Evolutionary conservation across 2,329 filamentous ascomycete genomes (phyloP).

Genomic region (Fusarium illudens): DNA sequence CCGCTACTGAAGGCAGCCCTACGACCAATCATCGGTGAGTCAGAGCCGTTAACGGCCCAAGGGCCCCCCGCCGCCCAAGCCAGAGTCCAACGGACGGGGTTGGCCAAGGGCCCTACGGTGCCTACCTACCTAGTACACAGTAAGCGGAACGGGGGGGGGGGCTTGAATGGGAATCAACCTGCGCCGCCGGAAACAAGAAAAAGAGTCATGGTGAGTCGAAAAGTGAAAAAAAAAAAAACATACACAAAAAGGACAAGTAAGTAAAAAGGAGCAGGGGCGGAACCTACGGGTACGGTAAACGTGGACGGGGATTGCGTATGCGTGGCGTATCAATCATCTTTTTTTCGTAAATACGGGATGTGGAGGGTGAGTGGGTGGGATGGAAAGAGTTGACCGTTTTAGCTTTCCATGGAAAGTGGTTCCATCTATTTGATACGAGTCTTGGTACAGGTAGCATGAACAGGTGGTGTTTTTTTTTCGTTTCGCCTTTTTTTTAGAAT

Average conservation of each 20-base stretch:
- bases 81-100: constrained; percentile 3
- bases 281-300: constrained; percentile 2
- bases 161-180: neutral
- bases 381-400: too few species aligned
- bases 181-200: neutral
- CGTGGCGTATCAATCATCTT: constrained; percentile 11
- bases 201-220: neutral
- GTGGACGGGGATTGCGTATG: constrained; percentile 26
- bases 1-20: neutral
- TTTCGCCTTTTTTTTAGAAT: constrained; percentile 27
- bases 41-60: neutral
- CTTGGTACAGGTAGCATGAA: constrained; percentile 11
- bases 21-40: neutral
- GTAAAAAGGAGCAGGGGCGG: neutral
- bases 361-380: constrained; percentile 22
- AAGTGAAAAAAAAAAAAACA: neutral
- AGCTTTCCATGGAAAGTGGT: too few species aligned
- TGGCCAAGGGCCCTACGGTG: neutral
- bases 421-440: constrained; percentile 32
- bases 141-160: neutral
- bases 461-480: constrained; percentile 26
- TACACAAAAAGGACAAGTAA: neutral
- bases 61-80: neutral
- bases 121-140: too few species aligned
- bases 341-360: constrained; percentile 17